Evolutionary conservation across 1,284 basidiomycete genomes (phyloP).

Genomic region (Ustilago hordei): DNA sequence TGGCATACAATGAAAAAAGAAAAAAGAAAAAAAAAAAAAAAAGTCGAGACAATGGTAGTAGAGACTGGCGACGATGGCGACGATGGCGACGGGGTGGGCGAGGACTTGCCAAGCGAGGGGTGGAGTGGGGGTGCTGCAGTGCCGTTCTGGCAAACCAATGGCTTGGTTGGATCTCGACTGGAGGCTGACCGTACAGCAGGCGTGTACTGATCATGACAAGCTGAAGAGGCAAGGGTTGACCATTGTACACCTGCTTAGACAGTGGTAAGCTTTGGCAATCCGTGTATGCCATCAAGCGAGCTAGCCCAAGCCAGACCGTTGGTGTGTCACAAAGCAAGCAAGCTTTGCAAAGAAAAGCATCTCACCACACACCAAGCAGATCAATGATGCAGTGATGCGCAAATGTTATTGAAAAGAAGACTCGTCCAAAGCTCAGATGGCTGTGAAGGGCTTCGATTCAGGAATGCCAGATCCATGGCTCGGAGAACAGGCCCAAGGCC

Average conservation of each 20-base stretch:
- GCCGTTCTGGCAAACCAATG: background rate
- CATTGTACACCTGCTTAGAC: background rate
- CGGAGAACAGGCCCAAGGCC: conserved; percentile 8
- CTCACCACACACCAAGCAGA: conserved; percentile 7
- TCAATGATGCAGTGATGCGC: conserved; percentile 8
- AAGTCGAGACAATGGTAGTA: conserved; percentile 2
- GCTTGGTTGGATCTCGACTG: background rate
- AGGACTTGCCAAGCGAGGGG: conserved; percentile 1
- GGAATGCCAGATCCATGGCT: background rate
- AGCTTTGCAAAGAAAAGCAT: background rate
- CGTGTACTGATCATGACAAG: background rate
- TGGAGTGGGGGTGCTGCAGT: background rate
- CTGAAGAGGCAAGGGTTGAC: conserved; percentile 1
- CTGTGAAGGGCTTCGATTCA: background rate
- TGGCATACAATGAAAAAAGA: background rate
- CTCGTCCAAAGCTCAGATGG: background rate
- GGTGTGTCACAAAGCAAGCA: conserved; percentile 5
- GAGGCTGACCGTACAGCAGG: background rate
- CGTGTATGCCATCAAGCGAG: background rate
- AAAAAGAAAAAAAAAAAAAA: no score
- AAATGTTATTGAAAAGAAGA: conserved; percentile 1
- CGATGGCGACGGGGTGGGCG: background rate
- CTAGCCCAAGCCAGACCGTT: background rate
- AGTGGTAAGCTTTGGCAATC: conserved; percentile 9
- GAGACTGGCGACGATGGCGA: background rate